A percentile compares a stretch with the other conserved stretches of the same genome.
Conservation (phyloP, 805 yeast species). For the Pichia insulana region DNA sequence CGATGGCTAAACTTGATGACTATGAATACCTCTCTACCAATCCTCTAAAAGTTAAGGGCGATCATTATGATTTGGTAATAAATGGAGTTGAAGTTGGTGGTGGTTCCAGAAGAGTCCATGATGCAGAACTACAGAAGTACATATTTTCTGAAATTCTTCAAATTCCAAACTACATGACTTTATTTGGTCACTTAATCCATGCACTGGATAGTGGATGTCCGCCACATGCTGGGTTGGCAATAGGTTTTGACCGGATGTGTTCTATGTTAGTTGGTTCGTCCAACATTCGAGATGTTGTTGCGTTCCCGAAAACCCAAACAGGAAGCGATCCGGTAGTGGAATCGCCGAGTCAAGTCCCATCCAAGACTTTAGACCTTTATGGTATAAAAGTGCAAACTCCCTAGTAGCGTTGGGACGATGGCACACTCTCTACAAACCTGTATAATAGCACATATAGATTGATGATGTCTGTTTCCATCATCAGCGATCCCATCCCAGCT, state of each 20-base stretch:
- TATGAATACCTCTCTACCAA: constrained; percentile 42
- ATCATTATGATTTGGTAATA: constrained; percentile 87
- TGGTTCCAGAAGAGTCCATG: constrained; percentile 93
- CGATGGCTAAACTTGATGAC: constrained; percentile 76
- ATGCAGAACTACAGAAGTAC: constrained; percentile 64
- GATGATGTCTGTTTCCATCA: no score
- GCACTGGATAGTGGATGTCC: constrained; percentile 92
- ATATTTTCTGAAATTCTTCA: constrained; percentile 58
- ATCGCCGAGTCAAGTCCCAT: constrained; percentile 64
- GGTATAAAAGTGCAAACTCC: constrained; percentile 27
- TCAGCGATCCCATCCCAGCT: no score
- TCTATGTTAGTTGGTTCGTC: constrained; percentile 76
- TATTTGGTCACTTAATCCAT: constrained; percentile 78
- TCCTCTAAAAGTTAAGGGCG: constrained; percentile 69
- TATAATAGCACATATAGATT: neutral
- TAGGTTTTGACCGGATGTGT: constrained; percentile 89
- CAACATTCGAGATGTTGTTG: constrained; percentile 86
- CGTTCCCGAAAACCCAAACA: constrained; percentile 87
- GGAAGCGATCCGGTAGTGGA: constrained; percentile 86
- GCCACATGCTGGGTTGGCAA: constrained; percentile 96
- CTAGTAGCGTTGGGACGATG: neutral
- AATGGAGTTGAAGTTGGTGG: constrained; percentile 97
- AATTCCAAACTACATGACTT: constrained; percentile 45
- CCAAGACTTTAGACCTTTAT: constrained; percentile 45
- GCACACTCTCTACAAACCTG: neutral